A percentile compares a stretch with the other conserved stretches of the same genome.
Conservation (phyloP, 305 asterid species). For the Solanum hybrid region DNA sequence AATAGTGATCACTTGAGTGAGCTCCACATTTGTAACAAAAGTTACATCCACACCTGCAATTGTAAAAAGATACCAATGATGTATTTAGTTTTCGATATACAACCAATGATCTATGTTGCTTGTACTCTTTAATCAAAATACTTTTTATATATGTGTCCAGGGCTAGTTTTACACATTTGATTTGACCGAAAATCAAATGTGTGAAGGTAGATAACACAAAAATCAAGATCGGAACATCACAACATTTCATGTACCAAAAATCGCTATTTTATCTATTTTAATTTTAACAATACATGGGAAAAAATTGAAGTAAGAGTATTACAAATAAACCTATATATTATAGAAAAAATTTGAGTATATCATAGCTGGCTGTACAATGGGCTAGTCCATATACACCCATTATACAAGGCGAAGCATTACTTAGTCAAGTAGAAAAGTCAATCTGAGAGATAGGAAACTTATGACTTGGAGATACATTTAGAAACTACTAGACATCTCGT, state of each 20-base stretch:
- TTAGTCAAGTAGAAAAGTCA: too few relatives aligned
- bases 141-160: not conserved
- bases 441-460: too few relatives aligned
- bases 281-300: not conserved
- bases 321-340: too few relatives aligned
- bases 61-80: not conserved
- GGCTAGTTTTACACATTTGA: not conserved
- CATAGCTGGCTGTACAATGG: too few relatives aligned
- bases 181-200: not conserved
- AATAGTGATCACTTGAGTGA: not conserved
- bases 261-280: not conserved
- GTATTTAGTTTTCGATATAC: not conserved
- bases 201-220: not conserved
- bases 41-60: not conserved
- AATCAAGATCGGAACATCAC: not conserved
- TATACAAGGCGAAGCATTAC: too few relatives aligned
- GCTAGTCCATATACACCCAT: too few relatives aligned
- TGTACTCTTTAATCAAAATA: not conserved
- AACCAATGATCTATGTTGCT: not conserved
- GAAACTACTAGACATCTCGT: too few relatives aligned
- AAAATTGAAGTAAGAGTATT: not conserved
- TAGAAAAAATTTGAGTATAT: too few relatives aligned
- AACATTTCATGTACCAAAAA: not conserved
- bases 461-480: too few relatives aligned
- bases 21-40: constrained; percentile 1